These are phyloP conservation scores for Aaosphaeria pasadenensis DNA, from an alignment of 2,329 filamentous ascomycete genomes.

Conservation along the genomic window DNA sequence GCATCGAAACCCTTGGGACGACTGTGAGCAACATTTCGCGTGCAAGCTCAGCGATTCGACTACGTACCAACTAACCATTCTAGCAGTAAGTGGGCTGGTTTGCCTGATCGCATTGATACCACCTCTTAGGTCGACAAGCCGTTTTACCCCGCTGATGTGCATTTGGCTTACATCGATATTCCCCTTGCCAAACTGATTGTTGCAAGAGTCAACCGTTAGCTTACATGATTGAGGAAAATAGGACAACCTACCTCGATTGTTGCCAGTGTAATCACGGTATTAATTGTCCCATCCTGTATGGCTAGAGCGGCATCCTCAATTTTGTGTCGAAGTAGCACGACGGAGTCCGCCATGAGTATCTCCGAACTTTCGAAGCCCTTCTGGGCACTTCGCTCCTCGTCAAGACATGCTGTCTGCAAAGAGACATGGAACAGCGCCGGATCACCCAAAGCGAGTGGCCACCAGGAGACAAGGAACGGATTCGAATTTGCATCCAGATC, in stretches of 20 bases:
- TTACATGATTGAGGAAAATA: too few species aligned
- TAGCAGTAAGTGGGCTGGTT: conserved; percentile 53
- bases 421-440: conserved; percentile 59
- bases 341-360: conserved; percentile 56
- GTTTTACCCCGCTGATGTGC: conserved; percentile 52
- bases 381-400: conserved; percentile 52
- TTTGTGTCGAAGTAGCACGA: conserved; percentile 51
- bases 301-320: conserved; percentile 48
- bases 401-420: conserved; percentile 57
- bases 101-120: conserved; percentile 49
- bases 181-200: conserved; percentile 51
- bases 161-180: conserved; percentile 45
- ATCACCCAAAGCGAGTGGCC: conserved; percentile 56
- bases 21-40: neutral
- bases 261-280: conserved; percentile 57
- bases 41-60: neutral
- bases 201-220: too few species aligned
- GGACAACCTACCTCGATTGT: conserved; percentile 51
- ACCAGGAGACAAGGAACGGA: conserved; percentile 59
- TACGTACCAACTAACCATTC: conserved; percentile 55
- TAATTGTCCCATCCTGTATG: conserved; percentile 54
- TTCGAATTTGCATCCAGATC: conserved; percentile 54
- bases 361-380: conserved; percentile 55
- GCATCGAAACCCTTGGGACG: conserved; percentile 53
- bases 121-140: conserved; percentile 49